Conservation (phyloP, 2,329 filamentous ascomycete species). For the Amesomyces nigricolor region DNA sequence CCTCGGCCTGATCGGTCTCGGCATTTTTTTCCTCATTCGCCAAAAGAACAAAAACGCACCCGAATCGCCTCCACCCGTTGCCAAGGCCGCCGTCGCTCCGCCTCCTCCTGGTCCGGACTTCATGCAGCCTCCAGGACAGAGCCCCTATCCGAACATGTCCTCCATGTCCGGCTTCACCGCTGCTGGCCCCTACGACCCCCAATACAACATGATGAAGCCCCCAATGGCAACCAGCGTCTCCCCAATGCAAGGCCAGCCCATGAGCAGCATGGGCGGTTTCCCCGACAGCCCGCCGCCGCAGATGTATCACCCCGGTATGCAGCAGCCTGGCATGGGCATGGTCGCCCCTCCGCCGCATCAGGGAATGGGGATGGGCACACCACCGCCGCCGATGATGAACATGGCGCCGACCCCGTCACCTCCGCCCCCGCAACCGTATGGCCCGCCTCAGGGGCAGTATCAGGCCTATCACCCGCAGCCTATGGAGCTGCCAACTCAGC, state of each 20-base stretch:
- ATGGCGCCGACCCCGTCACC: background rate
- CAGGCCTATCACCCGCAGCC: slow-evolving; percentile 1
- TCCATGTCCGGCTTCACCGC: background rate
- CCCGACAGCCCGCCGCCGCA: slow-evolving; percentile 4
- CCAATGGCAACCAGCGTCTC: background rate
- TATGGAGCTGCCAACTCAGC: slow-evolving; percentile 16
- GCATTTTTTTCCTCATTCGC: slow-evolving; percentile 16
- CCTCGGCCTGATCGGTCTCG: slow-evolving; percentile 16
- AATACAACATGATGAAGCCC: slow-evolving; percentile 13
- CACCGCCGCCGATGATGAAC: background rate
- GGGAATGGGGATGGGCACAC: background rate
- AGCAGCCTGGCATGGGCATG: background rate
- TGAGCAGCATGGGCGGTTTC: background rate
- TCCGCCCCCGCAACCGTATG: background rate
- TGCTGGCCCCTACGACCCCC: background rate
- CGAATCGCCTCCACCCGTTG: background rate
- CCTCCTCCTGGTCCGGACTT: background rate
- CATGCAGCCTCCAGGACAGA: slow-evolving; percentile 1
- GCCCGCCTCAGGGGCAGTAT: background rate
- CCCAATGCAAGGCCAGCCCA: slow-evolving; percentile 3
- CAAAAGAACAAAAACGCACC: slow-evolving; percentile 9
- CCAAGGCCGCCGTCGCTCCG: background rate
- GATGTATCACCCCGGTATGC: slow-evolving; percentile 1
- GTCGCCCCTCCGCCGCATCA: background rate
- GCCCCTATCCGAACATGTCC: slow-evolving; percentile 5